Evolutionary conservation across 768 basidiomycete genomes (phyloP), one percentile per base, ranked within the genome.

Genomic region (Leucogyrophana mollusca): DNA sequence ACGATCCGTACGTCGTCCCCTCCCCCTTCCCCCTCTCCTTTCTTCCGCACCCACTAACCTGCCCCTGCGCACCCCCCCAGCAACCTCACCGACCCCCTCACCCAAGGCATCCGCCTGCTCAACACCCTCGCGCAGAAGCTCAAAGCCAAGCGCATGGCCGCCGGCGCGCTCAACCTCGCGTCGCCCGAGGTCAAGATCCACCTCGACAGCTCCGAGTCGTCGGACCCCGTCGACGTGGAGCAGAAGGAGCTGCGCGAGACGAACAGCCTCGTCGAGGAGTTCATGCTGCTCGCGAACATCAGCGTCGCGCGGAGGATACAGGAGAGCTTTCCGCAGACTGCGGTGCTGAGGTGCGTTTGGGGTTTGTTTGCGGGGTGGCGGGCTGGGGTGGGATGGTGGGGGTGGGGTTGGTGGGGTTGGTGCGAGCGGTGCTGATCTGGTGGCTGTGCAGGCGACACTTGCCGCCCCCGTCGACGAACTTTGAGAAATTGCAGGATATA

Each of bases 171-270:
- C 33, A 97, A 98, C 49, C 84, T 99, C 18, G 95, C 96, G 1
- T 98, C 96, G 0, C 95, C 96, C 0, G 96, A 99, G 73, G 90
- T 99, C 65, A 97, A 94, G 65, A 97, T 99, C 51, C 85, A 97
- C 55, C 74, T 98, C 13, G 91, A 96, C 58, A 91, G 87, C 53
- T 75, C 93, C 1, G 96, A 98, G 64, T 90, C 89, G 0, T 88
- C 92, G 2, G 94, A 96, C 54, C 95, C 95, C 0, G 90, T 97
- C 51, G 95, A 97, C 52, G 94, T 99, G 9, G 93, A 97, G 68
- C 93, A 94, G 63, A 98, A 98, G 64, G 87, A 91, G 57, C 62
- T 89, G 59, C 72, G 79, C 22, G 94, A 98, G 69, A 99, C 96
- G 8, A 98, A 98, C 61, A 93, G 90, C 52, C 71, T 98, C 6